Evolutionary conservation across 768 basidiomycete species (phyloP).

Genomic region (Termitomyces sp.): DNA sequence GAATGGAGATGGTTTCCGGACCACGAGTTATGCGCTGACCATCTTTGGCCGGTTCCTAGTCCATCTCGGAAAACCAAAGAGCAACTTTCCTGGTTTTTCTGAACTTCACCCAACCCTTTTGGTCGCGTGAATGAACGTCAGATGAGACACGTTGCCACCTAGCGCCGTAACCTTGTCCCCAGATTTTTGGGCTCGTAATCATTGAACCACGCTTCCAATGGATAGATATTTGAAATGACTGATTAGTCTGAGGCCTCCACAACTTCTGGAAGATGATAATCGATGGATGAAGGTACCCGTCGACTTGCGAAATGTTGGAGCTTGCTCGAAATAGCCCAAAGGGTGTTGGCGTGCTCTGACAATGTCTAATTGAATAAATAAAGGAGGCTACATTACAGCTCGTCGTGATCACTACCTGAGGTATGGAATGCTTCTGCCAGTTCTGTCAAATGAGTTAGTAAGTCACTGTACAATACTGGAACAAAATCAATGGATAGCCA

Average conservation of each 20-base stretch:
- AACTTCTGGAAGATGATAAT: background rate
- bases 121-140: too few species aligned
- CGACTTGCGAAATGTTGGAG: background rate
- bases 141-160: too few species aligned
- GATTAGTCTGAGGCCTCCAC: background rate
- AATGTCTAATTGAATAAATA: background rate
- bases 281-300: background rate
- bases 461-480: background rate
- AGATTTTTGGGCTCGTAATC: background rate
- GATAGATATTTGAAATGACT: background rate
- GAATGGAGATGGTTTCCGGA: too few species aligned
- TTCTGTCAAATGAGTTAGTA: constrained; percentile 17
- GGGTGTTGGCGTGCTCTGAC: background rate
- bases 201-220: background rate
- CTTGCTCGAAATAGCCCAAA: too few species aligned
- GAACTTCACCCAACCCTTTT: too few species aligned
- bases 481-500: background rate
- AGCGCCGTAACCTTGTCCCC: background rate
- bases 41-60: too few species aligned
- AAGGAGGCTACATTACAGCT: constrained; percentile 16
- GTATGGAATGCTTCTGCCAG: constrained; percentile 21
- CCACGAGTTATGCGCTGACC: too few species aligned
- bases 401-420: constrained; percentile 18
- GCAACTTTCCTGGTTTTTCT: too few species aligned
- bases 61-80: too few species aligned